Evolutionary conservation across 2,329 filamentous ascomycete genomes (phyloP).

Genomic region (Tolypocladium endophyticum): DNA sequence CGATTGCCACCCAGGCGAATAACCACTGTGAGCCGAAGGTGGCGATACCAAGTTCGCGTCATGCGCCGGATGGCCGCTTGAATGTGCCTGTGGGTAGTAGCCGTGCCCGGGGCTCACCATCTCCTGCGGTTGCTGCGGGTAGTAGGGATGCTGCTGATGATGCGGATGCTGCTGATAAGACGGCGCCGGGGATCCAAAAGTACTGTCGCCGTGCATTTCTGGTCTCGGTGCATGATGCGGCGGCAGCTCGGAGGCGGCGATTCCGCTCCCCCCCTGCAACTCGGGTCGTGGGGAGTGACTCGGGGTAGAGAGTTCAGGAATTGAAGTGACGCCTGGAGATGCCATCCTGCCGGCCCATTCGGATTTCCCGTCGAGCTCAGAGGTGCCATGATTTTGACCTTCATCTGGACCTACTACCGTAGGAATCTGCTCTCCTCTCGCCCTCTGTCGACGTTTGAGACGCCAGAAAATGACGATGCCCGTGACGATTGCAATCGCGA

Average conservation of each 20-base stretch:
- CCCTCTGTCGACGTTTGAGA: constrained; percentile 16
- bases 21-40: constrained; percentile 3
- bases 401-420: background rate
- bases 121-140: constrained; percentile 11
- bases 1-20: constrained; percentile 19
- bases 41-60: background rate
- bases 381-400: constrained; percentile 4
- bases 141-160: background rate
- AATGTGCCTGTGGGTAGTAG: constrained; percentile 6
- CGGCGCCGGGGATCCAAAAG: constrained; percentile 9
- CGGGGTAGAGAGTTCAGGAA: constrained; percentile 9
- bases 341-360: background rate
- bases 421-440: constrained; percentile 11
- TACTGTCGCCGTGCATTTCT: constrained; percentile 16
- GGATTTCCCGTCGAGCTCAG: constrained; percentile 18
- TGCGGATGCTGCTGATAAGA: constrained; percentile 8
- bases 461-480: constrained; percentile 26
- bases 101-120: constrained; percentile 11
- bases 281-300: constrained; percentile 16
- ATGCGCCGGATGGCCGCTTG: constrained; percentile 7
- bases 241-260: constrained; percentile 11
- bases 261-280: constrained; percentile 10
- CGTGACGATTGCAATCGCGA: constrained; percentile 14
- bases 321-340: constrained; percentile 2
- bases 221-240: constrained; percentile 12